Evolutionary conservation across 2,329 filamentous ascomycete genomes (phyloP).

Genomic region (Falciphora oryzae): DNA sequence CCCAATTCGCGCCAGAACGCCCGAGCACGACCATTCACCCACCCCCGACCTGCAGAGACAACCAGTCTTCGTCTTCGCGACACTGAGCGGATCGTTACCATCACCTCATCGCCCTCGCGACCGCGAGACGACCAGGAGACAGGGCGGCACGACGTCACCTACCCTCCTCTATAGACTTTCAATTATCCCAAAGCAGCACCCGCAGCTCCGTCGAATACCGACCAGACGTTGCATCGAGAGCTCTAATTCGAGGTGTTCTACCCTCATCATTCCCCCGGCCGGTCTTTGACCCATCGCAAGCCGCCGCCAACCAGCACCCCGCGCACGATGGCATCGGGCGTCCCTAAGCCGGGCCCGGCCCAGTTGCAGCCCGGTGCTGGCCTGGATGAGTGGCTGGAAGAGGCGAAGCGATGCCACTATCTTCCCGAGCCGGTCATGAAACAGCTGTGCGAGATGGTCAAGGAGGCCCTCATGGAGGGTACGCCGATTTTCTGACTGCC

Average conservation of each 20-base stretch:
- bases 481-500: constrained; percentile 4
- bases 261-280: not conserved
- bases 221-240: not conserved
- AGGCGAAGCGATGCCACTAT: constrained; percentile 96
- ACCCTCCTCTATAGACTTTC: not conserved
- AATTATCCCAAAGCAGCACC: not conserved
- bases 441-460: constrained; percentile 96
- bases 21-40: no score
- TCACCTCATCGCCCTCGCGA: no score
- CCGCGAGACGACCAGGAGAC: not conserved
- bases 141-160: not conserved
- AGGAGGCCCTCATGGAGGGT: constrained; percentile 99
- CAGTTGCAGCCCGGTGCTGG: constrained; percentile 77
- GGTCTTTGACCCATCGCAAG: not conserved
- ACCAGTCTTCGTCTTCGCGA: not conserved
- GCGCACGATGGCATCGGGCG: constrained; percentile 34
- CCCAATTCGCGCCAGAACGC: no score
- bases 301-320: not conserved
- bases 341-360: constrained; percentile 88
- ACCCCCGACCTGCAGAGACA: not conserved
- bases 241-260: not conserved
- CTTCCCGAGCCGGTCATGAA: constrained; percentile 97
- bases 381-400: constrained; percentile 92
- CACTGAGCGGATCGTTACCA: not conserved
- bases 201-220: not conserved